Evolutionary conservation across 148 eudicot species (phyloP), one percentile per base, ranked within the genome.

Genomic region (Rhododendron vialii): DNA sequence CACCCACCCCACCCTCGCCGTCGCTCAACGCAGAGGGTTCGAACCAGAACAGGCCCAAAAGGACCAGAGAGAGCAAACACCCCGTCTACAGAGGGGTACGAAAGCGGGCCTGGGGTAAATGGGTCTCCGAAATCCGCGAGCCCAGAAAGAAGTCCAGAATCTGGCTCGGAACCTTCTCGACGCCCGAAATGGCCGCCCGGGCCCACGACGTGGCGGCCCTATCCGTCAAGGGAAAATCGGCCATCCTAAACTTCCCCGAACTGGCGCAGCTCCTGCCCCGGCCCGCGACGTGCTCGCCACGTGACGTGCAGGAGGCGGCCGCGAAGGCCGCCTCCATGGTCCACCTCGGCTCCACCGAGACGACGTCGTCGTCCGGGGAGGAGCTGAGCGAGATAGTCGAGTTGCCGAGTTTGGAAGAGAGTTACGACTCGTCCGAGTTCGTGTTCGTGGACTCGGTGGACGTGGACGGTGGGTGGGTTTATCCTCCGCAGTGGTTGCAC

Each of bases 171-270:
- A 92, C 96, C 10, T 94, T 94, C 86, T 83, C 95, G n/a, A 90
- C 90, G 4, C 96, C 96, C 1, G 94, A 94, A n/a, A 94, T 94
- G 96, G 96, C 96, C 1, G 96, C 96, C n/a, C 91, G 96, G 36
- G 96, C 96, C 17, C 96, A 94, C 69, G 96, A 94, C 88, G 95
- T 89, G 5, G 96, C 96, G 12, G 96, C 96, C 53, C 50, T 92
- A 1, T 78, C 89, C 69, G 87, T 94, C 24, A 93, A 92, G 82
- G 96, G 96, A 5, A 65, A 83, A 38, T 86, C 92, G 4, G 96
- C 96, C 13, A 88, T 92, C 57, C 92, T 93, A 61, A 93, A 93
- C 92, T 94, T 94, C 86, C 98, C 98, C 17, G 85, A 92, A 10
- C 93, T 94, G 53, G 88, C 91, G 0, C 80, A 81, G 7, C 48